Evolutionary conservation across 225 moss, liverwort and hornwort species (phyloP), one percentile per base, ranked within the genome.

Genomic region (Pleurozium schreberi): DNA sequence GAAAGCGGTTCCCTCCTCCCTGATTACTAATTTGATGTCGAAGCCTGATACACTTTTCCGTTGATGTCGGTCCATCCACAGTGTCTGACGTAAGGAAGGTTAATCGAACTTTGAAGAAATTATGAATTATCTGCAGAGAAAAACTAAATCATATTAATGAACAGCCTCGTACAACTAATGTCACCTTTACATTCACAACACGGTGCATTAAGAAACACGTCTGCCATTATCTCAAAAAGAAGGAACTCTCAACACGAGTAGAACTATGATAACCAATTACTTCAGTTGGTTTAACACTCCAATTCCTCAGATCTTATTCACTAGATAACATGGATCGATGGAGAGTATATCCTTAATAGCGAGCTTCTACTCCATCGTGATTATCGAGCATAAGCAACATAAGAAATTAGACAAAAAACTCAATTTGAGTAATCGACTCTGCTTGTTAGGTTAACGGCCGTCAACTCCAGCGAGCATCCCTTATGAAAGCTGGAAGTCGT

Each of bases 11-110:
- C 84, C 86, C 91, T 90, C 91, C 91, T 86, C 89, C 87, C 53
- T 86, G 92, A 82, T 88, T 93, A 85, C 92, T 89, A 64, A 61
- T 78, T 89, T 92, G 92, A 93, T 96, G 94, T 85, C 99, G 95
- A 80, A 99, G 92, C 47, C 99, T 97, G 58, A 99, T 93, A 88
- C 97, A 96, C 90, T 97, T 99, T 82, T 94, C 93, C 40, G 83
- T 94, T 85, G 93, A 87, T 71, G 88, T 82, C 85, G 94, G 92
- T 64, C 97, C 97, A 90, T 99, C 99, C 65, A 99, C 93, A 38
- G 97, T 97, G 84, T 99, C 99, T 70, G 97, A 95, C 61, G 96
- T 95, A 67, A 99, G 87, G 86, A 93, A 95, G 22, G 96, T 92
- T 86, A 99, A 92, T 73, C 91, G 93, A 88, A 84, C 88, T 90